Percentiles rank a stretch among this genome's conserved stretches.
These are phyloP conservation scores for Solanum tacnaense DNA, from an alignment of 257 asterid species.

Conservation along the genomic window DNA sequence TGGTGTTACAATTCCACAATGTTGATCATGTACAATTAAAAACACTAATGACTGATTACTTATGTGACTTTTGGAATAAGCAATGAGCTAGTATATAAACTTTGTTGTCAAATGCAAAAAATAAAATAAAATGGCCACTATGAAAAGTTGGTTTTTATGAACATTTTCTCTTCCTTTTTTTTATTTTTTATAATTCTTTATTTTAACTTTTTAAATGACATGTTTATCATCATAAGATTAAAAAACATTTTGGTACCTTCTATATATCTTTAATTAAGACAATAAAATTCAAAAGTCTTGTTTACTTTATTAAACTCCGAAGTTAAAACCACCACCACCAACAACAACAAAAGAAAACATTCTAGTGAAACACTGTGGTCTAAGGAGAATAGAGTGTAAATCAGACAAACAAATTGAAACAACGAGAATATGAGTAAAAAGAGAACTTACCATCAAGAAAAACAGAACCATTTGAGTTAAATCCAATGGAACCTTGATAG, in stretches of 20 bases:
- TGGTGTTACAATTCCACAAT: neutral
- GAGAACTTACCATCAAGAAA: conserved; percentile 57
- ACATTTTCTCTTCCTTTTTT: neutral
- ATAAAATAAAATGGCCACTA: neutral
- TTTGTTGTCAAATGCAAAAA: neutral
- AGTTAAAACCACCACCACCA: neutral
- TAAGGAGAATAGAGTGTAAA: neutral
- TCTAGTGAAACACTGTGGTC: neutral
- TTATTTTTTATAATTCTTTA: too few species aligned
- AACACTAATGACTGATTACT: neutral
- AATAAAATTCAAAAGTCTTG: too few species aligned
- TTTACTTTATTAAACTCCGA: too few species aligned
- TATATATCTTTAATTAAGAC: too few species aligned
- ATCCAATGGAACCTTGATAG: conserved; percentile 62
- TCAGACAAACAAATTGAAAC: neutral
- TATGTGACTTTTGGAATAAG: neutral
- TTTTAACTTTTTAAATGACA: too few species aligned
- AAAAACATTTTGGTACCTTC: too few species aligned
- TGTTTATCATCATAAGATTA: too few species aligned
- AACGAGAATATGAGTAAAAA: neutral
- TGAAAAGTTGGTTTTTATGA: neutral
- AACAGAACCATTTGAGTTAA: conserved; percentile 67
- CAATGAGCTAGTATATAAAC: neutral
- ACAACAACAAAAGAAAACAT: neutral
- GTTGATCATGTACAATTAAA: neutral